Evolutionary conservation across 768 basidiomycete genomes (phyloP), one percentile per base, ranked within the genome.

Genomic region (Leucogyrophana mollusca): DNA sequence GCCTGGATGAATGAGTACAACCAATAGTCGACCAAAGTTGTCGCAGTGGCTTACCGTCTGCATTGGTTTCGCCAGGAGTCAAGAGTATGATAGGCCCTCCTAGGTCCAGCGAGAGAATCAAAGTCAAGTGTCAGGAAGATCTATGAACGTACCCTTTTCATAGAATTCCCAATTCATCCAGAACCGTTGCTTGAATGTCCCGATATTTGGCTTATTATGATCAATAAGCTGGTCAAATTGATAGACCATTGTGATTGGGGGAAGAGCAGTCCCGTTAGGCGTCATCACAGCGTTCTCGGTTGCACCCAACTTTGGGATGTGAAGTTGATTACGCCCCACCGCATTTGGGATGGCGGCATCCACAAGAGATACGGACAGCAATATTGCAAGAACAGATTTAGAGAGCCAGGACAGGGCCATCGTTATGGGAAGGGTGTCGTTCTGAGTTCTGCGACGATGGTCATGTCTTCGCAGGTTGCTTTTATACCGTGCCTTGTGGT

Each of bases 101-200:
- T 51, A 44, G 32, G 6, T 6, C 27, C 57, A 73, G 70, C 14
- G 84, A 57, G 40, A 87, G 71, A 36, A 86, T 78, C 1, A 83
- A 6, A 30, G 27, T 30, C 13, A 30, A 30, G 7, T 7, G 6
- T 13, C 27, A 30, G 13, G 13, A 30, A 30, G 6, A 52, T 34
- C 11, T 9, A n/a, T 1, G 13, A 20, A 24, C 40, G 35, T 40
- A 72, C 76, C 75, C 23, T 65, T 52, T 61, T 81, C 71, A 56
- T 84, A 84, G 56, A 72, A 81, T 60, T 84, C 79, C 56, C 68
- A 82, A n/a, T 80, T 83, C 40, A 76, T 72, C 81, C 81, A 85
- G 60, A 71, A 87, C 23, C 83, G 74, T 62, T 85, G 84, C 59
- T 78, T 69, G 65, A 86, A 86, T 22, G 83, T 87, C 20, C 84